Evolutionary conservation across 148 eudicot species (phyloP), one percentile per base, ranked within the genome.

Genomic region (Arbutus unedo): DNA sequence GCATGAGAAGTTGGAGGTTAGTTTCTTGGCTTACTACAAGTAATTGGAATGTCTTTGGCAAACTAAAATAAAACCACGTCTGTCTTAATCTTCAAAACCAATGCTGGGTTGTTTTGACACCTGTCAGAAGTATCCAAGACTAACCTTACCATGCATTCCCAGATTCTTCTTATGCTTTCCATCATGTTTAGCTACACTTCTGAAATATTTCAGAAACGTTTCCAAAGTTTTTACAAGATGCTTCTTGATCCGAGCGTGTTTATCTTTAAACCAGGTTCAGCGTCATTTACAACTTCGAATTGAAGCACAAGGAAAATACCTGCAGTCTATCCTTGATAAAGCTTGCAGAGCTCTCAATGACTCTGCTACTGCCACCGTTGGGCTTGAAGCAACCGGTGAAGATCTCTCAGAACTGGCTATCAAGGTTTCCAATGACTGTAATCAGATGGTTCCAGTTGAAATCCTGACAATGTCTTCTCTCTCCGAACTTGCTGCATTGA

Each of bases 1-100:
- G 72, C 97, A 93, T 79, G 95, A 93, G 67, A 95, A 93, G 84
- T 82, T 93, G 74, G 97, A 93, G 97, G 97, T 93, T 71, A 48
- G 88, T 88, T 74, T 55, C 11, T 77, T 74, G 62, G 19, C 81
- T 55, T 73, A 44, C 45, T 41, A 15, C 0, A 8, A 68, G 47
- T 11, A 5, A 38, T 3, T 14, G 59, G 78, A 51, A 73, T 8
- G 7, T 19, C 53, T 73, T 25, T 15, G 51, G 21, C 53, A 47
- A 73, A 21, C 38, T 47, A 9, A 10, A 73, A 7, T 23, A 64
- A 64, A 38, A 8, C 18, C 6, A 6, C 23, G 7, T 25, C 1
- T 56, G n/a, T 56, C 14, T 60, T 71, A 43, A 45, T 21, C 45
- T 16, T 45, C 25, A 23, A 47, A 47, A 47, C 48, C 15, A 31